Base-by-base conservation (phyloP, 345 rosid species). In the Jatropha curcas region DNA sequence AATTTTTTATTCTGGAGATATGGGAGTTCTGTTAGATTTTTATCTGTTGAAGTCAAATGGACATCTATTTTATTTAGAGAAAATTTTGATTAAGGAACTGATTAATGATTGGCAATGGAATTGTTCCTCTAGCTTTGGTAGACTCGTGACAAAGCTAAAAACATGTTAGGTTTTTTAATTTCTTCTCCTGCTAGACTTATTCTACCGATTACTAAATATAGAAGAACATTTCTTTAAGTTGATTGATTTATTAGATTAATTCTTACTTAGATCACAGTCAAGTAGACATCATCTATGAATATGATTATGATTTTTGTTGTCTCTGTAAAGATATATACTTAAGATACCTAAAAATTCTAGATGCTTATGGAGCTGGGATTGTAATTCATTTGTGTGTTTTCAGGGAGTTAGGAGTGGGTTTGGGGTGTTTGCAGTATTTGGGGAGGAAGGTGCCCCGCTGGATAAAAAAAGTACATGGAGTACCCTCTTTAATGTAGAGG, bases 381-480 rank as follows among this genome's bases (percentile, higher is more conserved):
- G 60, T 52, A 61, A 56, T 52, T 72, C 71, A 34, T 50, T 66
- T 50, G 73, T 79, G 76, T 56, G 30, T 70, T 76, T 84, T 53
- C 84, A 92, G 95, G 91, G 81, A 52, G 66, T 86, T 31, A 90
- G 82, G 83, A 90, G 89, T 67, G 82, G 93, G 25, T 79, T 92
- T 46, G 58, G 86, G 71, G 99, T 90, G 66, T 82, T 90, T 82
- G 97, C 99, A 50, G 84, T 90, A 52, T 87, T 84, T 78, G 90
- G 94, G 51, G 94, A 86, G 70, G 99, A 87, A 63, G 85, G 84
- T 63, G 92, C 82, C 28, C 45, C 86, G 71, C 76, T 77, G 56
- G 93, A 95, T 76, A 94, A 85, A 85, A 94, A 89, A 88, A 92
- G 78, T 28, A 61, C 77, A 16, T 94, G 97, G 98, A 78, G 92